A percentile compares a stretch with the other conserved stretches of the same genome.
These are phyloP conservation scores for Geoglossum glabrum DNA, from an alignment of 495 filamentous ascomycete genomes.

Conservation along the genomic window DNA sequence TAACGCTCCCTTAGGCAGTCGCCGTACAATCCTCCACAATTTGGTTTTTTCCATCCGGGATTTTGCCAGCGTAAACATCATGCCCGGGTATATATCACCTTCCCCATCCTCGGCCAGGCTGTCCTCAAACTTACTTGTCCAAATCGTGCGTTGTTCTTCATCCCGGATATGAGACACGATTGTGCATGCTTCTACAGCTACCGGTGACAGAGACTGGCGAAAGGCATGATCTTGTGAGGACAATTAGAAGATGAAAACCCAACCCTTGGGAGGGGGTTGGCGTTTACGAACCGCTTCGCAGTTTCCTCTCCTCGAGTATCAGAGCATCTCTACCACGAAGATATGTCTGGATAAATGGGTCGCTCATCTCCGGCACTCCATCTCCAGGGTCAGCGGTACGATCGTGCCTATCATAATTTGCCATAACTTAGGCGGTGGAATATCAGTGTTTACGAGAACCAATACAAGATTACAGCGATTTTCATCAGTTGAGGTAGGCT, in stretches of 20 bases:
- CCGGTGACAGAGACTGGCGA: slow-evolving; percentile 47
- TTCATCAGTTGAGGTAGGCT: too few relatives aligned
- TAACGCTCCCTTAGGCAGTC: slow-evolving; percentile 80
- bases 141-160: slow-evolving; percentile 50
- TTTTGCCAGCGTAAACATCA: slow-evolving; percentile 73
- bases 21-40: slow-evolving; percentile 66
- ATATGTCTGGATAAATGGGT: slow-evolving; percentile 65
- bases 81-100: slow-evolving; percentile 51
- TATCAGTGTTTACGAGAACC: too few relatives aligned
- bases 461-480: too few relatives aligned
- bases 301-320: slow-evolving; percentile 57
- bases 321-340: slow-evolving; percentile 55
- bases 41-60: slow-evolving; percentile 59
- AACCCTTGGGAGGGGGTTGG: background rate
- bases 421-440: background rate
- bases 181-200: slow-evolving; percentile 49
- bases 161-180: slow-evolving; percentile 63
- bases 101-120: slow-evolving; percentile 32
- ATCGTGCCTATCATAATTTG: slow-evolving; percentile 5
- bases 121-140: slow-evolving; percentile 51
- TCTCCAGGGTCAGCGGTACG: slow-evolving; percentile 21
- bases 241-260: background rate
- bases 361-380: slow-evolving; percentile 32
- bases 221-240: slow-evolving; percentile 34
- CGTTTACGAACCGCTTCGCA: slow-evolving; percentile 47